These are phyloP conservation scores for Triangularia setosa DNA, from an alignment of 2,329 filamentous ascomycete species.

Conservation along the genomic window DNA sequence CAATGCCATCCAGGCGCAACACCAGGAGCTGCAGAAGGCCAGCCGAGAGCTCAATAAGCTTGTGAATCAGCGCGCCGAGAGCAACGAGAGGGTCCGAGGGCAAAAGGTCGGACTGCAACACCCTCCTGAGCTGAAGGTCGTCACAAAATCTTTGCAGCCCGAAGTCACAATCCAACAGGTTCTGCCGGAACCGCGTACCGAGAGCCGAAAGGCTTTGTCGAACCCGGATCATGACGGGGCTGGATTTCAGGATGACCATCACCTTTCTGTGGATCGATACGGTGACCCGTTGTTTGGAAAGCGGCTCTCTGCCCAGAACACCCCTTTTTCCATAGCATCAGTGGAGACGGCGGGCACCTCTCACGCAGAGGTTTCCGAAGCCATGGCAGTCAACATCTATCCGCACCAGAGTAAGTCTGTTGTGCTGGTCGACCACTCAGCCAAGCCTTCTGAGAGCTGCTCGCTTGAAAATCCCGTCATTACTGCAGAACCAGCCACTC, in stretches of 20 bases:
- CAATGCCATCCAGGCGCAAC: constrained; percentile 38
- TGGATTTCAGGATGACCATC: constrained; percentile 29
- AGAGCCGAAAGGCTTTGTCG: constrained; percentile 2
- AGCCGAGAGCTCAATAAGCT: constrained; percentile 23
- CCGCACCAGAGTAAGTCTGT: constrained; percentile 63
- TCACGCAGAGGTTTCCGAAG: constrained; percentile 58
- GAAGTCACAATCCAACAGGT: constrained; percentile 14
- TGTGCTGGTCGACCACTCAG: constrained; percentile 55
- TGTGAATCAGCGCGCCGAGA: constrained; percentile 10
- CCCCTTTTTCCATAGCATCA: constrained; percentile 59
- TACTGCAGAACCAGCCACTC: constrained; percentile 42
- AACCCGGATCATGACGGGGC: constrained; percentile 7
- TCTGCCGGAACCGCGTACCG: constrained; percentile 12
- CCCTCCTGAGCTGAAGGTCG: not conserved
- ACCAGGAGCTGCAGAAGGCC: constrained; percentile 23
- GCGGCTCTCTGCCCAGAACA: constrained; percentile 52
- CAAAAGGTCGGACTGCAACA: not conserved
- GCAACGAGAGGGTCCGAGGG: not conserved
- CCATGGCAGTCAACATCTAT: constrained; percentile 58
- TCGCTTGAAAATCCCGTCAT: constrained; percentile 28
- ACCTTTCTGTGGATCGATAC: constrained; percentile 46
- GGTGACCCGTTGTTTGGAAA: constrained; percentile 52
- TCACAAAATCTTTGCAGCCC: constrained; percentile 6
- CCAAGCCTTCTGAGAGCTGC: constrained; percentile 45
- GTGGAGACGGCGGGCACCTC: constrained; percentile 61